Evolutionary conservation across 805 yeast species (phyloP).

Genomic region (Saccharomycopsis lassenensis): DNA sequence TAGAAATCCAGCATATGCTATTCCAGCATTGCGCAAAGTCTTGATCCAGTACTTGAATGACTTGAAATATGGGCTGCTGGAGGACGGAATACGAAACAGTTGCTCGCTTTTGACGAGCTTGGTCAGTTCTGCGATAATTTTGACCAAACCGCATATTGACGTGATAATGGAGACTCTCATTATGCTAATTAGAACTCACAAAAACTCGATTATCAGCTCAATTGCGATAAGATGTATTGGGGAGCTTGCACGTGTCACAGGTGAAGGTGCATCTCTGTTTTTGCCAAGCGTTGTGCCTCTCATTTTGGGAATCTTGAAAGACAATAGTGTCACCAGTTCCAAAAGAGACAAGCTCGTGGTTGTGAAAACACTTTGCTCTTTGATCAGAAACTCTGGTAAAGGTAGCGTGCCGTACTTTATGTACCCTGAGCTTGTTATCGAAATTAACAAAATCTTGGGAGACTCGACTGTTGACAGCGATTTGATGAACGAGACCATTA

Average conservation of each 20-base stretch:
- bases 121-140: slow-evolving; percentile 65
- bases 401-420: slow-evolving; percentile 89
- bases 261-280: slow-evolving; percentile 68
- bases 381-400: slow-evolving; percentile 85
- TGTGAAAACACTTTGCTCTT: slow-evolving; percentile 72
- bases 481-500: slow-evolving; percentile 78
- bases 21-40: slow-evolving; percentile 83
- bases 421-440: slow-evolving; percentile 79
- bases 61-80: slow-evolving; percentile 68
- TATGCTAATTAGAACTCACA: slow-evolving; percentile 50
- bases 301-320: slow-evolving; percentile 78
- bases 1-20: slow-evolving; percentile 90
- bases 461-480: slow-evolving; percentile 44
- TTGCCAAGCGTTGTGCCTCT: slow-evolving; percentile 76
- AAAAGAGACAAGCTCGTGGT: slow-evolving; percentile 84
- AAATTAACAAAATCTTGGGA: slow-evolving; percentile 68
- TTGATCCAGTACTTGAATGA: slow-evolving; percentile 78
- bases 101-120: slow-evolving; percentile 64
- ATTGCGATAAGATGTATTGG: slow-evolving; percentile 83
- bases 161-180: slow-evolving; percentile 81
- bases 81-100: slow-evolving; percentile 76
- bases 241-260: slow-evolving; percentile 79
- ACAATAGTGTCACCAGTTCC: slow-evolving; percentile 54
- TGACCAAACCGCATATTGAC: slow-evolving; percentile 83
- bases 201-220: slow-evolving; percentile 73